Evolutionary conservation across 2,329 filamentous ascomycete genomes (phyloP).

Genomic region (Endoconidiophora polonica): DNA sequence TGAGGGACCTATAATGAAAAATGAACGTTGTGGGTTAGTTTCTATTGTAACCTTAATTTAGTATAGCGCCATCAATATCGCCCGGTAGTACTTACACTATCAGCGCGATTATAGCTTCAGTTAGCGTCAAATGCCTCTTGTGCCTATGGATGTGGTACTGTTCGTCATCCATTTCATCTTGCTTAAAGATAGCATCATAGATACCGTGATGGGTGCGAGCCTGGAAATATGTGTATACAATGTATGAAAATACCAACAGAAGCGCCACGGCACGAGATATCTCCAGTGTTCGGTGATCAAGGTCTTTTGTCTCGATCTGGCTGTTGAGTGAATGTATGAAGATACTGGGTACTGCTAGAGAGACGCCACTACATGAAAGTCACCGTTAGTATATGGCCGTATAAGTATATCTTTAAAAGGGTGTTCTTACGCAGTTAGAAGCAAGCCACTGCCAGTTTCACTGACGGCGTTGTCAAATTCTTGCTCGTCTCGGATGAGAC

Average conservation of each 20-base stretch:
- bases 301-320: slow-evolving; percentile 19
- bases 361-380: slow-evolving; percentile 19
- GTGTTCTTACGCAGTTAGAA: slow-evolving; percentile 55
- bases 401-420: background rate
- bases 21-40: background rate
- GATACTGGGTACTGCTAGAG: slow-evolving; percentile 32
- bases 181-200: slow-evolving; percentile 56
- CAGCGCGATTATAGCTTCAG: slow-evolving; percentile 53
- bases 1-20: slow-evolving; percentile 34
- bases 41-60: too few species aligned
- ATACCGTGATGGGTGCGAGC: slow-evolving; percentile 61
- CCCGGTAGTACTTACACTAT: slow-evolving; percentile 7
- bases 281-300: slow-evolving; percentile 37
- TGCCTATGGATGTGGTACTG: slow-evolving; percentile 39
- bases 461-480: slow-evolving; percentile 59
- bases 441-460: slow-evolving; percentile 60
- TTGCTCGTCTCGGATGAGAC: slow-evolving; percentile 49
- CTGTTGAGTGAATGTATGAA: slow-evolving; percentile 32
- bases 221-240: slow-evolving; percentile 55
- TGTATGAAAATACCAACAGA: slow-evolving; percentile 52
- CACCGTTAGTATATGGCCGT: background rate
- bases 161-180: slow-evolving; percentile 50
- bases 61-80: background rate
- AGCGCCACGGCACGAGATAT: slow-evolving; percentile 58
- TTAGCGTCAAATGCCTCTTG: slow-evolving; percentile 57